Evolutionary conservation across 2,329 filamentous ascomycete species (phyloP).

Genomic region (Fusarium verrucosum): DNA sequence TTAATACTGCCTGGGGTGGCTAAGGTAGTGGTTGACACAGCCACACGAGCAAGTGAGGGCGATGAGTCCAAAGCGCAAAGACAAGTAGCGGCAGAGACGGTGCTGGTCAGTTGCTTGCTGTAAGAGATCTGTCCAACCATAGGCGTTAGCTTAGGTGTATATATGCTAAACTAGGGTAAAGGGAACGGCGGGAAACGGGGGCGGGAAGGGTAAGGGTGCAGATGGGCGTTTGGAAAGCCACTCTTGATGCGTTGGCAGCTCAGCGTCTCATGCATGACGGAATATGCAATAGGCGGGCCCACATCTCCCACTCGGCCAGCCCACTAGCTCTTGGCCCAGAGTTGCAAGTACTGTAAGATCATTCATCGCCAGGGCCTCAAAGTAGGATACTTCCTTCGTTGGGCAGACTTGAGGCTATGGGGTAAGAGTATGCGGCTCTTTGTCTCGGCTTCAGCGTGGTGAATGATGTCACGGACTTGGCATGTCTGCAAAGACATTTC

Average conservation of each 20-base stretch:
- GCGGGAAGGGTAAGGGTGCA: constrained; percentile 42
- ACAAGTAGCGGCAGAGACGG: constrained; percentile 30
- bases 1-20: constrained; percentile 47
- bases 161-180: constrained; percentile 43
- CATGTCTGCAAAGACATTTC: constrained; percentile 14
- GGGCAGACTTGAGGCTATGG: constrained; percentile 6
- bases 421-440: constrained; percentile 1
- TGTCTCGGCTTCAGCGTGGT: not conserved
- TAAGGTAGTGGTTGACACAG: constrained; percentile 49
- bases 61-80: constrained; percentile 12
- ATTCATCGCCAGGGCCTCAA: constrained; percentile 30
- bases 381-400: constrained; percentile 19
- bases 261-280: constrained; percentile 64
- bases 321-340: constrained; percentile 28
- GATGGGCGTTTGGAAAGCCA: constrained; percentile 45
- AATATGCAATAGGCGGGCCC: constrained; percentile 58
- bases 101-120: constrained; percentile 41
- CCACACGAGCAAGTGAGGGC: constrained; percentile 55
- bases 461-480: constrained; percentile 4
- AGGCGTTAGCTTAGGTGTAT: constrained; percentile 49
- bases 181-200: constrained; percentile 36
- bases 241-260: constrained; percentile 52
- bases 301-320: constrained; percentile 38
- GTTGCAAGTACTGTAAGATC: constrained; percentile 13
- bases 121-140: constrained; percentile 50